Evolutionary conservation across 2,329 filamentous ascomycete genomes (phyloP), one percentile per base, ranked within the genome.

Genomic region (Botrytis fragariae): DNA sequence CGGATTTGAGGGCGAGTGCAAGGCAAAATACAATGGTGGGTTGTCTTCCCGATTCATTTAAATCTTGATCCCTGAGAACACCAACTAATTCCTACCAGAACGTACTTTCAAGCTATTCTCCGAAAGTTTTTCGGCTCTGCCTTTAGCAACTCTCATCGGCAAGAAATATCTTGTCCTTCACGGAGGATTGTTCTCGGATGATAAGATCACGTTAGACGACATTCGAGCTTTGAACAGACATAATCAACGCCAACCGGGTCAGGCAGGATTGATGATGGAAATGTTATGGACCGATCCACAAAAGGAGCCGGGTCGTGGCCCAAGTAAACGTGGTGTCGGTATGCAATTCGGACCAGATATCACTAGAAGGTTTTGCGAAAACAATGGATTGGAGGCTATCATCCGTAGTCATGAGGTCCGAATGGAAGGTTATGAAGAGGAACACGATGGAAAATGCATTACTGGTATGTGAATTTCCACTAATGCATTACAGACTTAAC

Each of bases 281-380:
- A 99, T 99, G 96, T 88, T 99, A 64, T 99, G 96, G 96, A 98
- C 96, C 0, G 96, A 99, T 81, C 96, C 96, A 4, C 96, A 99
- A 82, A 88, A 92, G 0, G 87, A 90, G 78, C 91, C 92, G 42
- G 96, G 96, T 70, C 91, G 96, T 78, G 94, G 95, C 14, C 96
- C 96, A 62, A 97, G 94, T 86, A 99, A 99, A 87, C 90, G 96
- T 81, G 96, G 96, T 77, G 95, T 99, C 32, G 96, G 96, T 70
- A 89, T 98, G 84, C 95, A 98, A 82, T 99, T 99, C 79, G 96
- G 96, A 0, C 96, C 96, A 0, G 96, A 99, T 81, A 90, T 99
- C 74, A 99, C 96, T 35, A 97, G 97, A 85, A 89, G 90, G 69
- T 99, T 99, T 87, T 99, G 96, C 82, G 95, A 99, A 79, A 94